Base-by-base conservation (phyloP, 805 yeast genomes). In the Grigorovia humatica region DNA sequence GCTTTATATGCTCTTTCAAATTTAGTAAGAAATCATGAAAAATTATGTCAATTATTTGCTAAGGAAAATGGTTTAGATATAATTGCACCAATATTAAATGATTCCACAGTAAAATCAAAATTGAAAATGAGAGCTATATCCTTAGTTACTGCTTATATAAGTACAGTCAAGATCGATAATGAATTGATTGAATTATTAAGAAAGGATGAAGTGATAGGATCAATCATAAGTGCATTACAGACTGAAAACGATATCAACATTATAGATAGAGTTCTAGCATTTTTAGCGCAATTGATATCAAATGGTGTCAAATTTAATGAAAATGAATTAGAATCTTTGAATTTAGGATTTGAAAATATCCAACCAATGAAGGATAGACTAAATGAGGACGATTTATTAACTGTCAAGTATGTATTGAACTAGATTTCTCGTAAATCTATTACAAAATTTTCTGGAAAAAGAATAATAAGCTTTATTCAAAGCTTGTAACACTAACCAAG, bases 1-100 rank as follows among this genome's bases (percentile, higher is more conserved):
- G 81, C 88, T 0, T 63, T 89, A 29, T 87, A 85, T 63, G 96
- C 97, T 0, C 68, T 91, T 17, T 78, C 95, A 0, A 81, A 83
- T 43, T 72, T 82, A 13, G 67, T 88, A 7, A 79, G 95, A 62
- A 90, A 91, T 68, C 82, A 80, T 61, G 67, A 70, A 29, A 69
- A 68, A 0, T 83, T 81, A 2, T 80, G 80, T 52, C 68, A 70
- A 4, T 63, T 71, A 54, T 91, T 93, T 59, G 77, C 72, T 43
- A 64, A 71, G 32, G 57, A 66, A 4, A 65, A 77, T 17, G 97
- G 97, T 9, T 84, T 95, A 84, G 69, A 71, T 4, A 59, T 77
- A 15, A 61, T 83, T 17, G 66, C 74, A 0, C 66, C 67, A 12
- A 57, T 65, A 2, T 55, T 67, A 27, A 57, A 51, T 15, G 63